Evolutionary conservation across 345 rosid genomes (phyloP).

Genomic region (Xanthoceras sorbifolium): DNA sequence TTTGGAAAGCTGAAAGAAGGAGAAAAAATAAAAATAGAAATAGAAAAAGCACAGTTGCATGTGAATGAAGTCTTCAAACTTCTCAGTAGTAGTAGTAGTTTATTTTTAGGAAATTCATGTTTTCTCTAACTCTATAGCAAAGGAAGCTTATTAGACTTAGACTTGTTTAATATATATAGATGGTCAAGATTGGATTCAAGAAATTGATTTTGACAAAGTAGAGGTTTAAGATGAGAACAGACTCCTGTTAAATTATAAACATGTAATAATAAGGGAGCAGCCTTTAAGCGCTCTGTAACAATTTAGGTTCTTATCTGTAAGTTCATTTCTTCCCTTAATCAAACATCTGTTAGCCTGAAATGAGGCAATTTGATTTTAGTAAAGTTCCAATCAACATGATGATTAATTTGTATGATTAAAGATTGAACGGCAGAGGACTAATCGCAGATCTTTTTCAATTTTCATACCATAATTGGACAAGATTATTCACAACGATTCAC

Average conservation of each 20-base stretch:
- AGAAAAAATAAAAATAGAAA: neutral
- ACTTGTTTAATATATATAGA: neutral
- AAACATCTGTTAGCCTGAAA: too few species aligned
- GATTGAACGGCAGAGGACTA: neutral
- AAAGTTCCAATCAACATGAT: neutral
- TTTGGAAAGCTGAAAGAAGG: neutral
- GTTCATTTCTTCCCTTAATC: too few species aligned
- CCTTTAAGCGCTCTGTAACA: too few species aligned
- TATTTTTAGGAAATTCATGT: too few species aligned
- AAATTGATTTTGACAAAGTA: neutral
- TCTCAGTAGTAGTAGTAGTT: too few species aligned
- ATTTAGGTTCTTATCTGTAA: too few species aligned
- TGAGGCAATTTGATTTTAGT: neutral
- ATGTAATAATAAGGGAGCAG: neutral
- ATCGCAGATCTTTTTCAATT: neutral
- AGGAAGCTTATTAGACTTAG: neutral
- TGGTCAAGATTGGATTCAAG: neutral
- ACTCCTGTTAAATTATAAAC: neutral
- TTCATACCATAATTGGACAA: neutral
- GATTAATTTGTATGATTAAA: neutral
- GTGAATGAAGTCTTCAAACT: too few species aligned
- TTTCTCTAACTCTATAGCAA: too few species aligned
- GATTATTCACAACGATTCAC: neutral
- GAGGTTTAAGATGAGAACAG: neutral
- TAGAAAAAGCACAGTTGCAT: neutral